Percentiles rank a stretch among this genome's conserved stretches.
Conservation (phyloP, 768 basidiomycete genomes). For the Pleurotus cornucopiae region DNA sequence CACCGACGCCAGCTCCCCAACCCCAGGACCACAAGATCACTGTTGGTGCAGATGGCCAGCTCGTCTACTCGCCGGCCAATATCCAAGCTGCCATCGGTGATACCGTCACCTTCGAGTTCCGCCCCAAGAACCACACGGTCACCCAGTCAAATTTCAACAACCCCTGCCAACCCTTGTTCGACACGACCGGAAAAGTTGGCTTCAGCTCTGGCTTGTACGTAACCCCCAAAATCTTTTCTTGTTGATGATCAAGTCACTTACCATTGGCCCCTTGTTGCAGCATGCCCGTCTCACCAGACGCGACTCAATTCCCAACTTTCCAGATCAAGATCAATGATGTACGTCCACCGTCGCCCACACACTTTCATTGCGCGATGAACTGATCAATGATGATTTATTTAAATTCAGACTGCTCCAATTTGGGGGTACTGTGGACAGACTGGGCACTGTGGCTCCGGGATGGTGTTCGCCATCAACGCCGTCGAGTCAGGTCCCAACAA, state of each 20-base stretch:
- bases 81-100: slow-evolving; percentile 38
- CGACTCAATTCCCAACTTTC: slow-evolving; percentile 33
- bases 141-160: slow-evolving; percentile 36
- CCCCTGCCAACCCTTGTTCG: slow-evolving; percentile 27
- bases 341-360: not conserved
- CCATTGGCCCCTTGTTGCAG: slow-evolving; percentile 17
- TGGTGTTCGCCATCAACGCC: slow-evolving; percentile 61
- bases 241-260: not conserved
- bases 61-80: slow-evolving; percentile 32
- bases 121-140: slow-evolving; percentile 44
- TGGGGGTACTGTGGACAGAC: slow-evolving; percentile 57
- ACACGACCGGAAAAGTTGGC: slow-evolving; percentile 21
- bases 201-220: slow-evolving; percentile 44
- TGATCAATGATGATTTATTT: slow-evolving; percentile 27
- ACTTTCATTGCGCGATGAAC: not conserved
- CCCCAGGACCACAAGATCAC: slow-evolving; percentile 31
- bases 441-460: slow-evolving; percentile 51
- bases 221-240: not conserved
- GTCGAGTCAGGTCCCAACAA: slow-evolving; percentile 41
- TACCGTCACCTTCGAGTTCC: slow-evolving; percentile 40
- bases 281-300: slow-evolving; percentile 32
- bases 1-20: slow-evolving; percentile 17
- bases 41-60: slow-evolving; percentile 32
- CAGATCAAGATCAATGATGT: slow-evolving; percentile 39
- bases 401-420: slow-evolving; percentile 42